phyloP scores from a whole-genome alignment of 2,329 filamentous ascomycete genomes.

The Colletotrichum musae region DNA sequence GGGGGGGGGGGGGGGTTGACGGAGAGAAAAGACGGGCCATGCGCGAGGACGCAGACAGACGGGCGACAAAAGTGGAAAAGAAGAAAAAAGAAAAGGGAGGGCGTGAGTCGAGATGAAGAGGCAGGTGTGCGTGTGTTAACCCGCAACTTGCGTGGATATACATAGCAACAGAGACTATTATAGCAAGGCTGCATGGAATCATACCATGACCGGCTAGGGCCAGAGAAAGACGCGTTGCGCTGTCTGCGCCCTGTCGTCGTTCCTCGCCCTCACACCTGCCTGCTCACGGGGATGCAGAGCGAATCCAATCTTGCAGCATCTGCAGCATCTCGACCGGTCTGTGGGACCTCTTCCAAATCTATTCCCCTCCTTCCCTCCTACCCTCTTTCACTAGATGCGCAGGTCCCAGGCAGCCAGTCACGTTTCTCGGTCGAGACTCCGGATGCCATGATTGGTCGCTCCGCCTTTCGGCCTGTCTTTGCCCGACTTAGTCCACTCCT shows the following conservation, averaged over 20 bases:
- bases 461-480: not conserved
- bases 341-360: not conserved
- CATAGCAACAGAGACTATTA: not conserved
- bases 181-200: not conserved
- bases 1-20: too few species aligned
- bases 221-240: not conserved
- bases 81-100: too few species aligned
- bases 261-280: not conserved
- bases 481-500: too few species aligned
- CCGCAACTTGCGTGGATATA: too few species aligned
- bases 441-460: not conserved
- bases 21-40: too few species aligned
- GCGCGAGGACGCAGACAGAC: too few species aligned
- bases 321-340: conserved; percentile 26
- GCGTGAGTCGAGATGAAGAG: too few species aligned
- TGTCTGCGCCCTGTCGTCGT: not conserved
- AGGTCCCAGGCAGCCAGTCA: not conserved
- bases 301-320: not conserved
- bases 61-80: too few species aligned
- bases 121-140: too few species aligned
- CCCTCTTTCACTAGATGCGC: too few species aligned
- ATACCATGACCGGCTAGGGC: not conserved
- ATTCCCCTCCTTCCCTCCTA: too few species aligned
- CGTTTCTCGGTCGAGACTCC: not conserved
- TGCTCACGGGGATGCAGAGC: not conserved